A percentile compares a stretch with the other conserved stretches of the same genome.
Evolutionary conservation across 805 yeast species (phyloP).

Genomic region (Cyberlindnera galapagoensis): DNA sequence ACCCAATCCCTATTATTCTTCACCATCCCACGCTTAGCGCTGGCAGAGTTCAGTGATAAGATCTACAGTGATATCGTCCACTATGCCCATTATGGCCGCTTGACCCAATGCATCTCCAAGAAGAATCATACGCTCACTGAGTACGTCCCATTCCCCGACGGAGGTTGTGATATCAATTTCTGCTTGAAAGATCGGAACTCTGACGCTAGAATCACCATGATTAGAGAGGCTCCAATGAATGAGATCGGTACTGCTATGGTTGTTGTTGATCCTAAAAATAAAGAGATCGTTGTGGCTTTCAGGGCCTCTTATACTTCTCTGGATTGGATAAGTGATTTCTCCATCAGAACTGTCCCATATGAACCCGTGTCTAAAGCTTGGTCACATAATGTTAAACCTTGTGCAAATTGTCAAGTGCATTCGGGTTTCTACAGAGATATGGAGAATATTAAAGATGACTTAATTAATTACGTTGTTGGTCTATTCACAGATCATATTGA

Average conservation of each 20-base stretch:
- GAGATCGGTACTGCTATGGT: conserved; percentile 47
- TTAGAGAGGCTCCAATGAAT: conserved; percentile 12
- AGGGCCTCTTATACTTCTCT: conserved; percentile 60
- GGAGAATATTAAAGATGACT: conserved; percentile 31
- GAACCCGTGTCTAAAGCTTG: neutral
- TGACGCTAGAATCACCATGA: conserved; percentile 9
- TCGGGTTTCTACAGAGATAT: conserved; percentile 53
- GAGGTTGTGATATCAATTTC: conserved; percentile 18
- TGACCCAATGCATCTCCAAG: conserved; percentile 19
- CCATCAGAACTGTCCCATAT: conserved; percentile 21
- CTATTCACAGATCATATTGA: conserved; percentile 35
- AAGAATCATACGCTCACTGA: conserved; percentile 11
- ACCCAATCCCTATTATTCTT: too few relatives aligned
- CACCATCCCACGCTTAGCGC: too few relatives aligned
- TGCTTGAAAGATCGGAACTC: conserved; percentile 10
- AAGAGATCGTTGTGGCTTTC: conserved; percentile 47
- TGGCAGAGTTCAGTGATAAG: conserved; percentile 2
- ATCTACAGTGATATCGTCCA: conserved; percentile 15
- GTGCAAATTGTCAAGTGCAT: conserved; percentile 55
- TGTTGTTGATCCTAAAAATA: conserved; percentile 40
- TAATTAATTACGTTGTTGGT: conserved; percentile 25
- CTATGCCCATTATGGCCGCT: conserved; percentile 16
- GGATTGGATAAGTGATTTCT: conserved; percentile 65
- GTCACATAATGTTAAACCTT: conserved; percentile 18
- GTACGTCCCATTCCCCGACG: conserved; percentile 7